Evolutionary conservation across 176 grass and related monocot species (phyloP).

Genomic region (Eremochloa ophiuroides): DNA sequence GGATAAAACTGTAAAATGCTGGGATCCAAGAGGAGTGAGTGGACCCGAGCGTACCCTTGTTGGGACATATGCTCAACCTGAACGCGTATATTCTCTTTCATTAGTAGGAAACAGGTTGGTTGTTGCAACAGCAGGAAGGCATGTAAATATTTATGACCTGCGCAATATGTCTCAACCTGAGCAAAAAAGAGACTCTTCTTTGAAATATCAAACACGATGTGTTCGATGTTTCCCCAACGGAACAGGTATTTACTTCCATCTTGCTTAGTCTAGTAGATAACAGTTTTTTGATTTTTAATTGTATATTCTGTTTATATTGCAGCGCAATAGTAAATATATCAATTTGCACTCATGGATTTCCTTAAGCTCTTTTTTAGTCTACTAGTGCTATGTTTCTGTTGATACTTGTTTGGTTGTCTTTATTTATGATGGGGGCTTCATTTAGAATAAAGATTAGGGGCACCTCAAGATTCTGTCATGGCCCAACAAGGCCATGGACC

Average conservation of each 20-base stretch:
- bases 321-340: background rate
- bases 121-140: slow-evolving; percentile 92
- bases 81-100: slow-evolving; percentile 90
- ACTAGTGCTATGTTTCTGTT: background rate
- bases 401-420: background rate
- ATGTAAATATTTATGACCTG: slow-evolving; percentile 92
- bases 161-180: slow-evolving; percentile 99
- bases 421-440: background rate
- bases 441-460: background rate
- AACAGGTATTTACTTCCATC: slow-evolving; percentile 53
- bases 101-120: slow-evolving; percentile 78
- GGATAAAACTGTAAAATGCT: slow-evolving; percentile 97
- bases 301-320: background rate
- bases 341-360: background rate
- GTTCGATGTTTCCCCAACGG: slow-evolving; percentile 94
- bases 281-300: background rate
- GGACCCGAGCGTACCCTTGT: slow-evolving; percentile 63
- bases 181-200: slow-evolving; percentile 78
- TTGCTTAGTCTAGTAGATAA: background rate
- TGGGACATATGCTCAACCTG: slow-evolving; percentile 77
- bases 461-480: background rate
- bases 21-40: slow-evolving; percentile 88
- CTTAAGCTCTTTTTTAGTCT: background rate
- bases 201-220: slow-evolving; percentile 98
- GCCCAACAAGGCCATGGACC: background rate